Percentiles rank a stretch among this genome's conserved stretches.
phyloP scores from a whole-genome alignment of 23 red algal genomes.

The Gracilaria caudata region DNA sequence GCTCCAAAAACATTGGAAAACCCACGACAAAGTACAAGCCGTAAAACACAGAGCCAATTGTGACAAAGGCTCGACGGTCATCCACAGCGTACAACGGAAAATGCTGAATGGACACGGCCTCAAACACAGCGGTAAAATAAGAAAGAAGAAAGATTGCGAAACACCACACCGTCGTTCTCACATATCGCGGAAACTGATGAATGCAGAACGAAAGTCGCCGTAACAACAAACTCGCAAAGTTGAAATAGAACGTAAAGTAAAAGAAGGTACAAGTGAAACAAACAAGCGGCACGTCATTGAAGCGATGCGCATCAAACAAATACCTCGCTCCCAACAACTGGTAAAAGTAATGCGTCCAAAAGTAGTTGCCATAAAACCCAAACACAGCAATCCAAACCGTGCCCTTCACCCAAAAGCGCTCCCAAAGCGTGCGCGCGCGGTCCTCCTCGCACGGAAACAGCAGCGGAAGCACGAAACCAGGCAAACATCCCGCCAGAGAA shows the following conservation, averaged over 20 bases:
- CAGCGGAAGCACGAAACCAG: slow-evolving; percentile 61
- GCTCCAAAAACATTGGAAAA: slow-evolving; percentile 88
- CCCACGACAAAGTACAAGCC: slow-evolving; percentile 94
- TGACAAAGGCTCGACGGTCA: slow-evolving; percentile 49
- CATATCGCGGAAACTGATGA: slow-evolving; percentile 3
- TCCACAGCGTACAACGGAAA: slow-evolving; percentile 90
- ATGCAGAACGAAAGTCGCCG: slow-evolving; percentile 28
- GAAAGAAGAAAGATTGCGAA: slow-evolving; percentile 62
- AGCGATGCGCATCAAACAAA: slow-evolving; percentile 80
- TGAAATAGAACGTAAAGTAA: slow-evolving; percentile 96
- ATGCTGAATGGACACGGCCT: slow-evolving; percentile 91
- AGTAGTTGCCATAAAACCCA: slow-evolving; percentile 95
- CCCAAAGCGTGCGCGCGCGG: slow-evolving; percentile 10
- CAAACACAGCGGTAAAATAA: slow-evolving; percentile 82
- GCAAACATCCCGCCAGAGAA: slow-evolving; percentile 51
- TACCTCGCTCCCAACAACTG: slow-evolving; percentile 85
- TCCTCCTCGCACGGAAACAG: slow-evolving; percentile 55
- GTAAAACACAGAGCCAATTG: slow-evolving; percentile 86
- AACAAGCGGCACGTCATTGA: slow-evolving; percentile 90
- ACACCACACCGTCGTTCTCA: slow-evolving; percentile 10
- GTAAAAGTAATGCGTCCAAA: slow-evolving; percentile 99
- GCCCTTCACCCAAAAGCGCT: slow-evolving; percentile 90
- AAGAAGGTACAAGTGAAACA: slow-evolving; percentile 85
- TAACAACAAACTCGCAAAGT: slow-evolving; percentile 65
- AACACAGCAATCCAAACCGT: slow-evolving; percentile 91